Base-by-base conservation (phyloP, 1,284 basidiomycete species). In the Athelia sp. region DNA sequence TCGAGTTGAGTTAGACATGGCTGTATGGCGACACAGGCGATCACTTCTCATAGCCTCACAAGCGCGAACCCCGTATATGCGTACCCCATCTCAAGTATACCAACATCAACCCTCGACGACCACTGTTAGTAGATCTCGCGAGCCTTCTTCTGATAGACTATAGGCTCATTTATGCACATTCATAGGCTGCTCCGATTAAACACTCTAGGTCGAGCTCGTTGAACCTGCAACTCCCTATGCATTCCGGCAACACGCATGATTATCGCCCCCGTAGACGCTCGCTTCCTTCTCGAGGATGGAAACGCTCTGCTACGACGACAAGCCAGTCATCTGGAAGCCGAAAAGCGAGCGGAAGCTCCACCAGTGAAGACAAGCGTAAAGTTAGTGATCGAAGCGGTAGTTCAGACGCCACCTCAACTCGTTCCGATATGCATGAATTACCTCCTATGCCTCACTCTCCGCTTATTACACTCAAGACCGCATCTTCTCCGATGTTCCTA, bases 401-500 rank as follows among this genome's bases (percentile, higher is more conserved):
- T 17, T 8, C 36, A n/a, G n/a, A 6, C 6, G 36, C n/a, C n/a
- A 40, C 19, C 19, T 40, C 36, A 9, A n/a, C 36, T n/a, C 15
- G 15, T 6, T 4, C 26, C 15, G 8, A 8, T 40, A 6, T n/a
- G 8, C n/a, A 40, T 9, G 36, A 40, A n/a, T 8, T 21, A 17
- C n/a, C 15, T 17, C n/a, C 36, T n/a, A n/a, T 21, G 6, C n/a
- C 19, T n/a, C 4, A 17, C n/a, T n/a, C 36, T n/a, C 36, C 4
- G n/a, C 36, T 6, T 8, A 9, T 9, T 6, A 8, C 15, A 9
- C 8, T 40, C 19, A 40, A 17, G 19, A 17, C n/a, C 19, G 15
- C 36, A 4, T 40, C 36, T 40, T 40, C 36, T n/a, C 36, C 36
- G 36, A 17, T 40, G 36, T 40, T 40, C 36, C n/a, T 40, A n/a